Evolutionary conservation across 2,329 filamentous ascomycete genomes (phyloP).

Genomic region (Madurella mycetomatis): DNA sequence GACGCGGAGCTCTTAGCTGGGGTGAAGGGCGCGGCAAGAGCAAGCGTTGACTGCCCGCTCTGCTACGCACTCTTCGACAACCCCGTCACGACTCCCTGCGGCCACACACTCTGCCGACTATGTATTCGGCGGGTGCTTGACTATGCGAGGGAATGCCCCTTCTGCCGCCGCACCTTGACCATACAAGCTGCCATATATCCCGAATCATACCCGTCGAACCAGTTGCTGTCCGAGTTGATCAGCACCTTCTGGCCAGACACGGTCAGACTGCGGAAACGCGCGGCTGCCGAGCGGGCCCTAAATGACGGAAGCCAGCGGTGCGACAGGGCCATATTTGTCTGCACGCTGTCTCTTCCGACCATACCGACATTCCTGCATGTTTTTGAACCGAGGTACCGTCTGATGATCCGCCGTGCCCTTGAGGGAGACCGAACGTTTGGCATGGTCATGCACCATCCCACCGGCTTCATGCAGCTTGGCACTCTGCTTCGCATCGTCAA

Average conservation of each 20-base stretch:
- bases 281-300: constrained; percentile 54
- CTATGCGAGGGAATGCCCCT: constrained; percentile 72
- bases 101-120: constrained; percentile 81
- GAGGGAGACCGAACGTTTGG: constrained; percentile 74
- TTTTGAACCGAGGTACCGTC: constrained; percentile 85
- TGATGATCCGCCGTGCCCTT: constrained; percentile 80
- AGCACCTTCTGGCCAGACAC: constrained; percentile 65
- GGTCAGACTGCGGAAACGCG: constrained; percentile 53
- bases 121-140: constrained; percentile 75
- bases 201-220: constrained; percentile 52
- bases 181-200: constrained; percentile 43
- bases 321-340: constrained; percentile 72
- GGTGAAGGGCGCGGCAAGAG: constrained; percentile 57
- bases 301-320: constrained; percentile 48
- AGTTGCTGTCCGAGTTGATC: constrained; percentile 58
- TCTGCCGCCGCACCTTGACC: constrained; percentile 65
- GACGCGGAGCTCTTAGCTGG: constrained; percentile 45
- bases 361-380: constrained; percentile 85
- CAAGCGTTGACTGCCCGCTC: constrained; percentile 81
- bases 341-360: constrained; percentile 72
- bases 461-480: constrained; percentile 65
- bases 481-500: constrained; percentile 74
- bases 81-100: constrained; percentile 78
- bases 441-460: constrained; percentile 68
- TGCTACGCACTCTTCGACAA: constrained; percentile 80